Evolutionary conservation across 106 monocot species (phyloP).

Genomic region (Agapanthus africanus): DNA sequence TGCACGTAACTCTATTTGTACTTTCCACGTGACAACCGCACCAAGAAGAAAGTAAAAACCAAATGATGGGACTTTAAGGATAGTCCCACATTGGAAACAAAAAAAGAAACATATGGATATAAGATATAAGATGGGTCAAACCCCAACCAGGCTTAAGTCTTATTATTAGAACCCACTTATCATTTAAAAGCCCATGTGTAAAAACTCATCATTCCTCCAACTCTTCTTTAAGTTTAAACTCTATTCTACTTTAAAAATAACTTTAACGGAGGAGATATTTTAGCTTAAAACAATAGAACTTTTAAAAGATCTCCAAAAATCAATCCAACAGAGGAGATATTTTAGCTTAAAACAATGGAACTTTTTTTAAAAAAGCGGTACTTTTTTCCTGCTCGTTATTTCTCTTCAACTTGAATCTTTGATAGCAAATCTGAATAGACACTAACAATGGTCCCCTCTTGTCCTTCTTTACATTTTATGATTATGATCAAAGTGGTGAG

Average conservation of each 20-base stretch:
- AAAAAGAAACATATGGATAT: too few species aligned
- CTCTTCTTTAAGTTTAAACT: too few species aligned
- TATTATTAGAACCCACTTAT: too few species aligned
- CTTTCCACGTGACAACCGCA: too few species aligned
- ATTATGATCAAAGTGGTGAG: neutral
- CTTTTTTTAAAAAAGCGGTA: neutral
- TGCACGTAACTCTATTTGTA: too few species aligned
- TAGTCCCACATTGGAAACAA: too few species aligned
- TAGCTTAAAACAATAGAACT: neutral
- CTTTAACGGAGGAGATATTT: neutral
- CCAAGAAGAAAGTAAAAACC: too few species aligned
- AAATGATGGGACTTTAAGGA: too few species aligned
- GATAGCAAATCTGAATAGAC: neutral
- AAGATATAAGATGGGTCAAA: too few species aligned
- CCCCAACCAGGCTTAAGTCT: too few species aligned
- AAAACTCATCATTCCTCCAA: too few species aligned
- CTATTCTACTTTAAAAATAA: neutral
- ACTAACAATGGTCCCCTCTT: neutral
- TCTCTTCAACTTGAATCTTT: neutral
- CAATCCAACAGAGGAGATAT: neutral
- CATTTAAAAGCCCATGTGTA: too few species aligned
- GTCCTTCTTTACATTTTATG: neutral
- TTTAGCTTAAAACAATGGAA: neutral
- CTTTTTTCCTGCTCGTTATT: neutral
- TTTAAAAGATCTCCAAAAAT: neutral